Base-by-base conservation (phyloP, 169 alveolate genomes). In the Plasmodium ovale region DNA sequence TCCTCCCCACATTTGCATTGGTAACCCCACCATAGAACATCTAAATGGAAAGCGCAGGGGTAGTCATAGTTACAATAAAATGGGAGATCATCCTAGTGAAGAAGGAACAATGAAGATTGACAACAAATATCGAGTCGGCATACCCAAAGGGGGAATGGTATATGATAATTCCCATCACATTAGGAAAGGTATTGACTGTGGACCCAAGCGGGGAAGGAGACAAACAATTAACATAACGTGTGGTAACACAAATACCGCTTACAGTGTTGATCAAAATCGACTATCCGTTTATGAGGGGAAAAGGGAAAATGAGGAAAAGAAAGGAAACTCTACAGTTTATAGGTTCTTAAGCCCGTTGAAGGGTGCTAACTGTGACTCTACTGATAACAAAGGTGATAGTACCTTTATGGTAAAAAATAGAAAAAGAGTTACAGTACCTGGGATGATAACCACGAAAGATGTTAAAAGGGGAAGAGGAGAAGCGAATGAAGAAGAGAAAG, bases 381-480 rank as follows among this genome's bases (percentile, higher is more conserved):
- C 37, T 9, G 37, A 33, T 47, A 54, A 72, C 35, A 29, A 72
- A 54, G 2, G 27, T 47, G 58, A 54, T n/a, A 56, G 27, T 56
- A 35, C 23, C 19, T 31, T n/a, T n/a, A n/a, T 72, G 87, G 47
- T 16, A 27, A 72, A 33, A 4, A 72, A 65, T 10, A 33, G 16
- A 56, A 72, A 72, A 56, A 72, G 71, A 31, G 29, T 27, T 56
- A 72, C 87, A 19, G 58, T 72, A 29, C 56, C 71, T 33, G 87
- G 87, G 23, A 72, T 62, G 37, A 56, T 72, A 59, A 72, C 19
- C 56, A n/a, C 44, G 62, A 67, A 77, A 47, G 69, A 62, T 35
- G 31, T 33, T 39, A 51, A 44, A 37, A 77, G 16, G 27, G 67
- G 10, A 21, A n/a, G 64, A 54, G 25, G 21, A 21, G 21, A 54